Evolutionary conservation across 2,329 filamentous ascomycete species (phyloP), one percentile per base, ranked within the genome.

Genomic region (Dendryphion nanum): DNA sequence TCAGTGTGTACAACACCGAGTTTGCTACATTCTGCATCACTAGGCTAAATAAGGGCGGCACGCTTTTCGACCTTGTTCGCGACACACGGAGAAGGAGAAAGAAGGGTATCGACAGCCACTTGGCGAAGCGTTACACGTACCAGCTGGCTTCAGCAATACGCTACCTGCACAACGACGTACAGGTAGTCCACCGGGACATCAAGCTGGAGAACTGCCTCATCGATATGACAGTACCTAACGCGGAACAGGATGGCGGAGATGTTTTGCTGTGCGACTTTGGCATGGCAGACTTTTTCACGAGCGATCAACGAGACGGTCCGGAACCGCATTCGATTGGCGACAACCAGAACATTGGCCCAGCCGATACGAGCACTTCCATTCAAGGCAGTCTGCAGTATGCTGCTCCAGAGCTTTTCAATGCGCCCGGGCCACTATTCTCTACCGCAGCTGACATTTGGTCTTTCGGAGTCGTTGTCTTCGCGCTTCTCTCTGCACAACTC

Each of bases 1-100:
- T 83, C 41, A 74, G 77, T 4, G 81, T 84, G 15, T 83, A 82
- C 58, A 80, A 82, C 47, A 82, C 79, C 12, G 77, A 82, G 31
- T 82, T 77, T 51, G 81, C 81, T n/a, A 84, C 81, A 0, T 85
- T 82, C 47, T 84, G 81, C 54, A 82, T 85, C 57, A 85, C 81
- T 39, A 77, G 77, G 40, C 63, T 84, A 38, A 80, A 79, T 47
- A 75, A 76, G 19, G 80, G 80, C 28, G 82, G 82, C 3, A 84
- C 80, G 3, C 67, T 85, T 6, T 82, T 81, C 50, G 81, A 85
- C 45, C 56, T 83, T 13, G 67, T 85, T 16, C 75, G 76, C 32
- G 69, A 74, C 33, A 75, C 76, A 31, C 75, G 79, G 15, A 50
- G 51, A 19, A 50, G 53, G 33, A 59, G 59, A 35, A 41, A 51